Conservation (phyloP, 768 basidiomycete genomes). For the Pulveroboletus sp. region DNA sequence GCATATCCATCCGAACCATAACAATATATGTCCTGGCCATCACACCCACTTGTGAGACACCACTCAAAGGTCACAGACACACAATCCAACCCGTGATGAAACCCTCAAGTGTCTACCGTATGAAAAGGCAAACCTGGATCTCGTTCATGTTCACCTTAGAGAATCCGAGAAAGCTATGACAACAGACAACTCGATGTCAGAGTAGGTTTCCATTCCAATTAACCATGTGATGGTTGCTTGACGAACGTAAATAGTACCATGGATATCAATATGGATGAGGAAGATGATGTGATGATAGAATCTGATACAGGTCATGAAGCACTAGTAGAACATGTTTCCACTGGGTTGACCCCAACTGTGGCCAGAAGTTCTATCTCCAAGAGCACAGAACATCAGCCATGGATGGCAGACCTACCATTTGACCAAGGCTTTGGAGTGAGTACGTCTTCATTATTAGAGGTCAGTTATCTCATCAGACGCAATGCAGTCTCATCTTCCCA, state of each 20-base stretch:
- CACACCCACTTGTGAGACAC: not conserved
- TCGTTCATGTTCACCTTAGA: not conserved
- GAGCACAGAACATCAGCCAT: too few relatives aligned
- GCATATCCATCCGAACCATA: not conserved
- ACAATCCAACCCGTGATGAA: not conserved
- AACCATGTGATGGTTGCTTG: too few relatives aligned
- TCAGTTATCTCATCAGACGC: too few relatives aligned
- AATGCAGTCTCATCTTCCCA: too few relatives aligned
- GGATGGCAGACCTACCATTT: too few relatives aligned
- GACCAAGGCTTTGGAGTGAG: too few relatives aligned
- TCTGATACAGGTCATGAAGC: not conserved
- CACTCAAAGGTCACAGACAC: not conserved
- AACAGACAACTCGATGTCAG: too few relatives aligned
- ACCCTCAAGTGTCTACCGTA: not conserved
- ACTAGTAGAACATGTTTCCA: not conserved
- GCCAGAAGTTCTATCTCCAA: too few relatives aligned
- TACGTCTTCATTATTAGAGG: not conserved
- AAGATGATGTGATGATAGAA: too few relatives aligned
- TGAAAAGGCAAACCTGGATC: not conserved
- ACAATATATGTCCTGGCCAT: not conserved
- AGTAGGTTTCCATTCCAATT: too few relatives aligned
- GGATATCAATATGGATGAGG: not conserved
- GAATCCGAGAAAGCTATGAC: too few relatives aligned
- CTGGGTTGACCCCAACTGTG: not conserved
- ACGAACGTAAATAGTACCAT: not conserved